These are phyloP conservation scores for Globisporangium emineosum DNA, from an alignment of 352 stramenopile genomes.

Conservation along the genomic window DNA sequence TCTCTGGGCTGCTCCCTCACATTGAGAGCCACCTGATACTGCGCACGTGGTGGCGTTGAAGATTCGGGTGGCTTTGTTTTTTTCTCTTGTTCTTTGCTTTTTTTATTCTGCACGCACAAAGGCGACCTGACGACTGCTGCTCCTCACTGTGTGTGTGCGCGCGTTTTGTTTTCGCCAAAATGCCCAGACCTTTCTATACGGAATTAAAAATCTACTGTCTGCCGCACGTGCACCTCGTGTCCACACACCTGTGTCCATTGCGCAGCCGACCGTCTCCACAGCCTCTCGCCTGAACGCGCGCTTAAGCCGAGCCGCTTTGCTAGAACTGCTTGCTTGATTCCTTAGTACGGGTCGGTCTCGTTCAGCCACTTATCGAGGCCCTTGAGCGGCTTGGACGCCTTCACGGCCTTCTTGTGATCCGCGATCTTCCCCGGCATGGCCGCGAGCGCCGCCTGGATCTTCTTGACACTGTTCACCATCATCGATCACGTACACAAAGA, in stretches of 20 bases:
- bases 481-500: background rate
- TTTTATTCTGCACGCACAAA: background rate
- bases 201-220: constrained; percentile 14
- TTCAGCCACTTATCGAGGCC: constrained; percentile 88
- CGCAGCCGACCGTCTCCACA: background rate
- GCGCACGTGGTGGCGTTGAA: no score
- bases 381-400: constrained; percentile 81
- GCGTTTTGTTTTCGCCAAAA: background rate
- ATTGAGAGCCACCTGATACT: background rate
- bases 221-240: background rate
- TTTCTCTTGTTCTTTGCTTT: background rate
- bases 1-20: background rate
- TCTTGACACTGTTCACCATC: constrained; percentile 58
- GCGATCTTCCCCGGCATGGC: constrained; percentile 84
- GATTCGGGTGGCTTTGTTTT: background rate
- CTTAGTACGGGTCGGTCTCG: constrained; percentile 77
- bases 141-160: constrained; percentile 1
- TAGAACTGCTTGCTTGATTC: background rate
- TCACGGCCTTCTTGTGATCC: constrained; percentile 83
- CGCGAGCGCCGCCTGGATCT: constrained; percentile 78
- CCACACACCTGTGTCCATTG: background rate
- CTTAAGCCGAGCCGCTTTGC: background rate
- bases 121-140: background rate
- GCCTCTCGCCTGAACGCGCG: background rate
- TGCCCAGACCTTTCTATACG: constrained; percentile 10